Conservation (phyloP, 192 early-diverging fungal species). For the Chytriomyces sp. region DNA sequence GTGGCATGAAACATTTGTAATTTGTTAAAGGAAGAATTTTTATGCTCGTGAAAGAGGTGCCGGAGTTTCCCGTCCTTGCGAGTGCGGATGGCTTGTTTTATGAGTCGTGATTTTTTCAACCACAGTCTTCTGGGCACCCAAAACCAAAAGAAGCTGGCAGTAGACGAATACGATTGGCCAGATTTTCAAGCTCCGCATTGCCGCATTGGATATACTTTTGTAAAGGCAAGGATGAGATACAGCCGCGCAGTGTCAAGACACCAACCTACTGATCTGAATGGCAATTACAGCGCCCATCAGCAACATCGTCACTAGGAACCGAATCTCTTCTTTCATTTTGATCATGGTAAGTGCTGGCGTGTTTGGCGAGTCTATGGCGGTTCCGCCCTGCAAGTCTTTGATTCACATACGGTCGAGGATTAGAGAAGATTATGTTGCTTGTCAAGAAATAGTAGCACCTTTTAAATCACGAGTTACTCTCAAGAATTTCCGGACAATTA, state of each 20-base stretch:
- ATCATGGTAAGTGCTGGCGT: neutral
- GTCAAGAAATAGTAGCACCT: neutral
- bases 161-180: neutral
- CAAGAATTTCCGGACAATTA: neutral
- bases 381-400: neutral
- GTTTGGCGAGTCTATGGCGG: neutral
- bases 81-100: too few species aligned
- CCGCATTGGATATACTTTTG: neutral
- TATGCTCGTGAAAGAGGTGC: too few species aligned
- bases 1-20: too few species aligned
- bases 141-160: neutral
- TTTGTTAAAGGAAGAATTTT: too few species aligned
- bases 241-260: neutral
- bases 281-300: neutral
- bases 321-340: neutral
- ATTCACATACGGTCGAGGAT: neutral
- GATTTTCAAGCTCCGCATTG: neutral
- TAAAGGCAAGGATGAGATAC: neutral
- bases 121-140: neutral
- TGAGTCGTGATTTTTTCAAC: too few species aligned
- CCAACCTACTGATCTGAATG: neutral
- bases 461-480: neutral
- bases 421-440: neutral
- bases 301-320: neutral
- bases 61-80: too few species aligned